phyloP scores from a whole-genome alignment of 2,329 filamentous ascomycete genomes.

The Colletotrichum somersetense region DNA sequence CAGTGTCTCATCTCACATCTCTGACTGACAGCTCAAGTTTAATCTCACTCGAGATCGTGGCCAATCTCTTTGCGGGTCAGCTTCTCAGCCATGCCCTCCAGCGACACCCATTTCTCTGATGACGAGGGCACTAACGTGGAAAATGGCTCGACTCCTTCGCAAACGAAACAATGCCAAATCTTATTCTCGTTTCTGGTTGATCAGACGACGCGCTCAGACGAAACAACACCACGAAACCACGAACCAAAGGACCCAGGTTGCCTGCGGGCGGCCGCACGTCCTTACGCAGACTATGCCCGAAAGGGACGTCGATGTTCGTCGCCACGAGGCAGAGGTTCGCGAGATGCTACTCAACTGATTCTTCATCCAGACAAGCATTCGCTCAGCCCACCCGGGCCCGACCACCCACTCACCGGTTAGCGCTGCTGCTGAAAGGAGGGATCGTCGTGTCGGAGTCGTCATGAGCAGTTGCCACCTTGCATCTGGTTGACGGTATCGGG shows the following conservation, averaged over 20 bases:
- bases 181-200: slow-evolving; percentile 20
- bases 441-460: background rate
- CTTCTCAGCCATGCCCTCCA: background rate
- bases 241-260: background rate
- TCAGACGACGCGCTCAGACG: slow-evolving; percentile 32
- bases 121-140: background rate
- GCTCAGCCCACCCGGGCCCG: background rate
- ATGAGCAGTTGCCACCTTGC: too few relatives aligned
- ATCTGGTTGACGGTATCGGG: background rate
- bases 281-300: background rate
- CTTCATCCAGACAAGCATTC: background rate
- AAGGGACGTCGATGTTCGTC: too few relatives aligned
- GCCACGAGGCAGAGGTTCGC: too few relatives aligned
- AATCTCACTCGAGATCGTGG: background rate
- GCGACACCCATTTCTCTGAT: background rate
- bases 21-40: background rate
- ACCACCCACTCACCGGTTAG: background rate
- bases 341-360: background rate
- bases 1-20: slow-evolving; percentile 17
- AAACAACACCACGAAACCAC: slow-evolving; percentile 8
- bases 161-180: slow-evolving; percentile 27
- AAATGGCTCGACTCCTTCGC: background rate
- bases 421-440: background rate
- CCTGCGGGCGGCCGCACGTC: background rate
- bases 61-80: background rate